Evolutionary conservation across 352 stramenopile species (phyloP), one percentile per base, ranked within the genome.

Genomic region (Globisporangium apiculatum): DNA sequence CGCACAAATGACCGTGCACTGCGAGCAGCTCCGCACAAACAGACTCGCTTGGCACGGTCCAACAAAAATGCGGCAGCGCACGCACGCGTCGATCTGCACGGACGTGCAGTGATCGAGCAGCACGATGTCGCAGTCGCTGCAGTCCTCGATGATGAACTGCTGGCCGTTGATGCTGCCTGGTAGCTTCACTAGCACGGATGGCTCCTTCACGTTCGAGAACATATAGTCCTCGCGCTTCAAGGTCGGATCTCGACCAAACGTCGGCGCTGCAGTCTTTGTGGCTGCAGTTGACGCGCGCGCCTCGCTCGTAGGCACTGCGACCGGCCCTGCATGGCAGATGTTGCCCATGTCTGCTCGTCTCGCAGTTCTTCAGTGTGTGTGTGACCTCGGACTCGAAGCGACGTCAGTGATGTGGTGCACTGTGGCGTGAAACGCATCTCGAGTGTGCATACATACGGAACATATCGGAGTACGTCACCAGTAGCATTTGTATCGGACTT

Each of bases 131-230:
- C 80, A 91, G 62, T 85, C 78, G 51, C 62, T 54, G 60, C 78
- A 90, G 49, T 84, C 68, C 47, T 92, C 80, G 50, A 92, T 67
- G 55, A 92, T 65, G 62, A 92, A 92, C 57, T 92, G 82, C 73
- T 92, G 79, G 48, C 82, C 82, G 51, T 79, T 82, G 60, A 92
- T 73, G 53, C 53, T 78, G 36, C 82, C 82, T 2, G 82, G 79
- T 24, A 71, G 65, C 55, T 86, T 88, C 47, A 70, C 52, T 17
- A 89, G 67, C 46, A 72, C 69, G 3, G 67, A 73, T 5, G 72
- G 65, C 18, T 60, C 67, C 24, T 68, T 61, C 36, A 77, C 64
- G 55, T 72, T 69, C 48, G 76, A 68, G 61, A 87, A 85, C 65
- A 89, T 76, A 31, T 72, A 90, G 58, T 92, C 78, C 51, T 87